phyloP scores from a whole-genome alignment of 2,329 filamentous ascomycete species.

The Aureobasidium melanogenum region DNA sequence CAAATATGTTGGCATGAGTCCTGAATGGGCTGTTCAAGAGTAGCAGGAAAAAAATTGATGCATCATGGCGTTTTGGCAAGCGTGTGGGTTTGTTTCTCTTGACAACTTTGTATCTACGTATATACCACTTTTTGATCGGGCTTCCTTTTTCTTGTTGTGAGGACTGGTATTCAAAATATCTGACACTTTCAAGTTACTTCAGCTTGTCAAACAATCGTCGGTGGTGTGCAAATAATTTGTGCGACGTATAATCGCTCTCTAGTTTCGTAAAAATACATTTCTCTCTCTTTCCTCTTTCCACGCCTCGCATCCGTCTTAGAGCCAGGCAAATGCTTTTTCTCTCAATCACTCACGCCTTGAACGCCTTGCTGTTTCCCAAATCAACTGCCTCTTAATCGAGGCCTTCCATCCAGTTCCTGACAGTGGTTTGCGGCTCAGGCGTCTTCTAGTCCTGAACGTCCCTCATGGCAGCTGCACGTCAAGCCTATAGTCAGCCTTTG shows the following conservation, averaged over 20 bases:
- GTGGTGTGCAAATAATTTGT: neutral
- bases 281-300: neutral
- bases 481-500: neutral
- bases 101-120: neutral
- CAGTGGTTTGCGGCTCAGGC: neutral
- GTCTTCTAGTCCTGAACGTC: slow-evolving; percentile 11
- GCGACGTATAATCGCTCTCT: neutral
- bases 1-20: slow-evolving; percentile 81
- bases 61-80: neutral
- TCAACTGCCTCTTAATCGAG: neutral
- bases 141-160: neutral
- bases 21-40: slow-evolving; percentile 12
- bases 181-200: no score
- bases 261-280: neutral
- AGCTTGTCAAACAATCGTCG: no score
- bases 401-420: neutral
- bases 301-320: neutral
- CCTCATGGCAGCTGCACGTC: neutral
- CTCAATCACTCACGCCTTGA: neutral
- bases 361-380: slow-evolving; percentile 7
- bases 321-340: neutral
- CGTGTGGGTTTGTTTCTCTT: neutral
- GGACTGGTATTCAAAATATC: neutral
- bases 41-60: neutral
- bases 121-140: slow-evolving; percentile 4